phyloP scores from a whole-genome alignment of 176 grass and related monocot species.

The Aegilops sharonensis region DNA sequence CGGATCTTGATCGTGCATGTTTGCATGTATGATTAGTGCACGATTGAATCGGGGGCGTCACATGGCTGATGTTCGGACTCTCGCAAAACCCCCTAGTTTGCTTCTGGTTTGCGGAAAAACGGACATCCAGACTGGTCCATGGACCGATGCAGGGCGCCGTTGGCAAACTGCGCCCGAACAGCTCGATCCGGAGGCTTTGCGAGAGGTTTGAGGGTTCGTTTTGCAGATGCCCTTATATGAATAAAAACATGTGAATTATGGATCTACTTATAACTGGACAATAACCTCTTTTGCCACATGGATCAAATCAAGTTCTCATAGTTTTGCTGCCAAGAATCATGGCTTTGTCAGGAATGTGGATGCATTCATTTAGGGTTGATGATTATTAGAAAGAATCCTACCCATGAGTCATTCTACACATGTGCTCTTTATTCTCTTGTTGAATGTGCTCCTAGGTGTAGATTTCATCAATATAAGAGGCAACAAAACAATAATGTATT shows the following conservation, averaged over 20 bases:
- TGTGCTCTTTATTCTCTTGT: not conserved
- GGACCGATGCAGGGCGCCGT: too few species aligned
- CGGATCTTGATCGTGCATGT: too few species aligned
- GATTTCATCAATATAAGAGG: not conserved
- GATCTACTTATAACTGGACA: not conserved
- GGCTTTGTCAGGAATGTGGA: not conserved
- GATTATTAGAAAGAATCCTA: not conserved
- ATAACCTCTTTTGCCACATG: not conserved
- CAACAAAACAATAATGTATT: not conserved
- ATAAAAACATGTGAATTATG: not conserved
- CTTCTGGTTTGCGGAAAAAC: too few species aligned
- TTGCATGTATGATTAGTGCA: too few species aligned
- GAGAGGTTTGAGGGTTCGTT: too few species aligned
- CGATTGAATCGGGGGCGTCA: too few species aligned
- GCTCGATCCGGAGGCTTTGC: too few species aligned
- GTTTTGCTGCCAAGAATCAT: not conserved
- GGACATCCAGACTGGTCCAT: too few species aligned
- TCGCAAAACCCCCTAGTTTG: too few species aligned
- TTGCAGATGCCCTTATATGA: not conserved
- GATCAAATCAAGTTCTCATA: not conserved
- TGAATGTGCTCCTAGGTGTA: not conserved
- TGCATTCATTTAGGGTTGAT: not conserved
- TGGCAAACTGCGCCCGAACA: too few species aligned
- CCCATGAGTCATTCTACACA: not conserved
- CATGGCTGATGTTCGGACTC: too few species aligned